Percentiles rank a stretch among this genome's conserved stretches.
Conservation (phyloP, 2,329 filamentous ascomycete genomes). For the Purpureocillium takamizusanense region DNA sequence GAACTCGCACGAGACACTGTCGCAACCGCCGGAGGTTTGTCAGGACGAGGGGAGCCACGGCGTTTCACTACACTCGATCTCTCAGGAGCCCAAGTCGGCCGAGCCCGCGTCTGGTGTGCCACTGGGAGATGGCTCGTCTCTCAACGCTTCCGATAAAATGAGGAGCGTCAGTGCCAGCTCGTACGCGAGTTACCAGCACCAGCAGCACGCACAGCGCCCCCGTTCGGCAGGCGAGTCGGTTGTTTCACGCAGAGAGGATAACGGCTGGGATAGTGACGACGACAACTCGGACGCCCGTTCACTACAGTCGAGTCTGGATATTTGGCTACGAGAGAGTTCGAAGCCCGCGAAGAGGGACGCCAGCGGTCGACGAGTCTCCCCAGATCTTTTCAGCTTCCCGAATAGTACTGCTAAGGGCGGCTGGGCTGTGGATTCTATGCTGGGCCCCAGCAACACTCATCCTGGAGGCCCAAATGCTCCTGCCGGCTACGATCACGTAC, state of each 20-base stretch:
- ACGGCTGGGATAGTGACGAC: conserved; percentile 35
- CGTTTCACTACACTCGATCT: conserved; percentile 18
- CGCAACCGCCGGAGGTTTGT: conserved; percentile 17
- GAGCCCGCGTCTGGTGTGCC: conserved; percentile 2
- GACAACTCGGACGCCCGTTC: conserved; percentile 33
- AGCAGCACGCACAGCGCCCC: conserved; percentile 26
- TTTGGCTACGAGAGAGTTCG: conserved; percentile 47
- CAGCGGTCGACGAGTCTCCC: conserved; percentile 26
- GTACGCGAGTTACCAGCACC: conserved; percentile 6
- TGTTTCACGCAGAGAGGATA: conserved; percentile 26
- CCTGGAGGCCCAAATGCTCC: conserved; percentile 14
- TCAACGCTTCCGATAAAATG: neutral
- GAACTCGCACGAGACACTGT: conserved; percentile 39
- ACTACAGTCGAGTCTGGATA: conserved; percentile 41
- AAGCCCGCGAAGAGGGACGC: conserved; percentile 21
- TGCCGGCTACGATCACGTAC: conserved; percentile 29
- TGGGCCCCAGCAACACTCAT: conserved; percentile 21
- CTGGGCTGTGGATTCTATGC: conserved; percentile 41
- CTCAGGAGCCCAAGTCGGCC: conserved; percentile 7
- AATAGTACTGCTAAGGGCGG: conserved; percentile 21
- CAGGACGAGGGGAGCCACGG: conserved; percentile 22
- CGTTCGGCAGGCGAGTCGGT: conserved; percentile 39
- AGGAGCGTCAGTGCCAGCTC: neutral
- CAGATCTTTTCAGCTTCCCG: conserved; percentile 47
- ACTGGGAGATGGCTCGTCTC: conserved; percentile 1